Evolutionary conservation across 441 rosid genomes (phyloP), one percentile per base, ranked within the genome.

Genomic region (Omphalea diandra): DNA sequence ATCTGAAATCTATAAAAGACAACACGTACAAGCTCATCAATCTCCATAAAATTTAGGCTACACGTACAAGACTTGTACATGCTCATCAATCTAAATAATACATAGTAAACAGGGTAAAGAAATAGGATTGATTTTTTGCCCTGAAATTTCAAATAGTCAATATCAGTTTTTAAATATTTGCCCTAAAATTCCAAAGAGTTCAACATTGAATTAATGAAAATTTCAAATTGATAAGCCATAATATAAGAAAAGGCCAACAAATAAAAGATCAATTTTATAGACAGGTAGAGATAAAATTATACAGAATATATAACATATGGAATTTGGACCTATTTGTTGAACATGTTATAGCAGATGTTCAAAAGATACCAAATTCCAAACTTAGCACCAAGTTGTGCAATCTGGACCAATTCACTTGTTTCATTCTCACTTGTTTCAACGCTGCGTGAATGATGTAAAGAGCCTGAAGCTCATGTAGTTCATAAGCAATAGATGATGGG

Each of bases 341-440:
- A 88, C 72, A 94, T 92, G 80, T 94, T 94, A 96, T 88, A 94
- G 94, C 86, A 89, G 80, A 92, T 94, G 52, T 92, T 94, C 79
- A 94, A 85, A 73, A 89, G 79, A 81, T 84, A 90, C 98, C 97
- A 94, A 32, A 92, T 52, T 52, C 88, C 98, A 81, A 94, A 87
- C 86, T 90, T 71, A 66, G 84, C 57, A 29, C 88, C 94, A 29
- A 90, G 91, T 82, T 82, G 83, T 20, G 84, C 27, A 0, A 81
- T 82, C 85, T 71, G 82, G 24, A 14, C 4, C 49, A 90, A 35
- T 3, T 77, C 79, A 56, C 73, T 70, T 29, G 76, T 77, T 66
- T 85, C 84, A 5, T 67, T 85, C 1, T 82, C 88, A 3, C 73
- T 81, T 43, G 82, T 80, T 56, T n/a, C n/a, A n/a, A n/a, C n/a